Base-by-base conservation (phyloP, 2,329 filamentous ascomycete genomes). In the Zymoseptoria passerinii region DNA sequence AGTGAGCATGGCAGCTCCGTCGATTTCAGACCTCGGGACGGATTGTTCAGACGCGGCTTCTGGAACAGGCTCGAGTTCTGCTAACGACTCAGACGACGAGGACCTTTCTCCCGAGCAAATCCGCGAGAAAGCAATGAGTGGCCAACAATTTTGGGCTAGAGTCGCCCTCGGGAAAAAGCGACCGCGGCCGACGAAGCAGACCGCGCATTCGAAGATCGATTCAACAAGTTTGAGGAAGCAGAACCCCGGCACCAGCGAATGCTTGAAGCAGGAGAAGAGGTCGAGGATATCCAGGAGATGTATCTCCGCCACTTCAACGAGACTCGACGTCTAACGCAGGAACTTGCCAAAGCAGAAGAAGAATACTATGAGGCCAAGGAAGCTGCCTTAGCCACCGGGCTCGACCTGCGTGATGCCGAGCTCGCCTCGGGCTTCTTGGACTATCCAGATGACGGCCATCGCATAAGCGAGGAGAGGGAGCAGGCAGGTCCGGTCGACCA, bases 381-480 rank as follows among this genome's bases (percentile, higher is more conserved):
- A 18, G 55, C 55, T 20, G 20, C 23, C n/a, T 28, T 57, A 4
- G 50, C 13, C 23, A 50, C 55, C 23, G 51, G 51, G 35, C 8
- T 49, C n/a, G 35, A 57, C 10, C 9, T 48, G 9, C 48, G 20
- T 3, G 40, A 13, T 2, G 53, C 40, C 4, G 51, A 50, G 4
- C 16, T 57, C 7, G 19, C 6, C 29, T 57, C 44, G 7, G 55
- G 55, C 23, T 57, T 57, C 23, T 18, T 57, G 13, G 55, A 57
- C 28, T 44, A 50, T 29, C 27, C 49, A 2, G 28, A 54, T 8
- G 55, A 57, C 48, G 51, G 44, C 19, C 50, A 57, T 44, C 35
- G 51, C 18, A 8, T 53, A 9, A 57, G 51, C 23, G 40, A 49
- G n/a, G 56, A 53, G 16, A 44, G n/a, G 27, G 44, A 50, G 10